A percentile compares a stretch with the other conserved stretches of the same genome.
phyloP scores from a whole-genome alignment of 75 land plant genomes.

The Adiantum capillusveneris region DNA sequence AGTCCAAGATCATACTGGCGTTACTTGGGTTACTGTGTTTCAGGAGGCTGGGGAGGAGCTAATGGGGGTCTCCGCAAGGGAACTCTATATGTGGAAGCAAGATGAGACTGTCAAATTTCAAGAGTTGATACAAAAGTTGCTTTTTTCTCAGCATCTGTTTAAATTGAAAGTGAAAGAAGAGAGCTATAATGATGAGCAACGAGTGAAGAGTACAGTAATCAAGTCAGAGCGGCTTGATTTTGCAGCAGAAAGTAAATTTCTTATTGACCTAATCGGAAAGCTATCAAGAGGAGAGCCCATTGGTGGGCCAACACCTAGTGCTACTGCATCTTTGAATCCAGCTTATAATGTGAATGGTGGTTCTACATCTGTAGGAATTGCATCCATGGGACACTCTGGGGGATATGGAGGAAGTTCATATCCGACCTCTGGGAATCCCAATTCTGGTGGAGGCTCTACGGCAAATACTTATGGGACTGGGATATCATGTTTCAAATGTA shows the following conservation, averaged over 20 bases:
- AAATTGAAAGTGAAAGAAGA: conserved; percentile 95
- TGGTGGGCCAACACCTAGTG: background rate
- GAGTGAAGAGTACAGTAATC: conserved; percentile 67
- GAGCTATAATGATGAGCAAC: conserved; percentile 72
- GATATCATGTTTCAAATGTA: conserved; percentile 26
- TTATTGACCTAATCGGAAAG: conserved; percentile 53
- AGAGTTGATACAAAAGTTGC: conserved; percentile 46
- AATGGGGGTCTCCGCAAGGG: conserved; percentile 67
- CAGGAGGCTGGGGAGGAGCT: conserved; percentile 87
- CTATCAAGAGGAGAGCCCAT: conserved; percentile 32
- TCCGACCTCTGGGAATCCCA: conserved; percentile 33
- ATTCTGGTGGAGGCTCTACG: conserved; percentile 9
- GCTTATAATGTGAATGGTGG: conserved; percentile 26
- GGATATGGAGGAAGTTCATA: conserved; percentile 23
- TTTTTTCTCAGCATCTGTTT: conserved; percentile 54
- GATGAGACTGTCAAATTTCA: conserved; percentile 58
- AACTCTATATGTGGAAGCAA: conserved; percentile 61
- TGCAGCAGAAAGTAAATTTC: conserved; percentile 45
- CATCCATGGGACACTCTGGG: conserved; percentile 1
- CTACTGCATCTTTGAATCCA: conserved; percentile 1
- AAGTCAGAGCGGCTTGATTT: conserved; percentile 63
- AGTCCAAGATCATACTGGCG: conserved; percentile 82
- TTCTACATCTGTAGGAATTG: conserved; percentile 8
- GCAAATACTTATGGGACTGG: conserved; percentile 5
- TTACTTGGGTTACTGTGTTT: conserved; percentile 84